Conservation (phyloP, 2,329 filamentous ascomycete species). For the Neofusicoccum sp. region DNA sequence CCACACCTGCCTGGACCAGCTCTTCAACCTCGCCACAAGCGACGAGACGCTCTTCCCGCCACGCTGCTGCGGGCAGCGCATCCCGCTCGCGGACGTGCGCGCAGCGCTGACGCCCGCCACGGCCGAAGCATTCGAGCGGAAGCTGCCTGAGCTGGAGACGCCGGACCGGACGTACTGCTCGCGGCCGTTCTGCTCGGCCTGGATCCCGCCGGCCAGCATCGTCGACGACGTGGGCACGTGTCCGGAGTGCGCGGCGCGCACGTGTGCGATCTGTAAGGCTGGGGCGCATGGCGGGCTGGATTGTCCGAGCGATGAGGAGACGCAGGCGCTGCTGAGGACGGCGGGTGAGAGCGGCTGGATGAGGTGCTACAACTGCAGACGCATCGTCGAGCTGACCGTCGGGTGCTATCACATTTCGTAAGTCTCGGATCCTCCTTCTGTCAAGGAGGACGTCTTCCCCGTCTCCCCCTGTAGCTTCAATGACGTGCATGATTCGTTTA, state of each 20-base stretch:
- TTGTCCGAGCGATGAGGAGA: slow-evolving; percentile 10
- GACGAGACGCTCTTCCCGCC: slow-evolving; percentile 27
- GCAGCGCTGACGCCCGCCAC: not conserved
- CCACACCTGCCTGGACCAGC: not conserved
- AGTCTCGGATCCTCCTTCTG: slow-evolving; percentile 28
- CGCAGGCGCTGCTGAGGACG: slow-evolving; percentile 55
- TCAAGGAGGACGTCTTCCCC: not conserved
- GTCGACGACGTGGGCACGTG: not conserved
- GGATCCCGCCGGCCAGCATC: slow-evolving; percentile 8
- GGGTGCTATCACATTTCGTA: slow-evolving; percentile 67
- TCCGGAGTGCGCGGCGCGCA: not conserved
- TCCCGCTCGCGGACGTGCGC: slow-evolving; percentile 21
- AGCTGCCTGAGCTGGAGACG: slow-evolving; percentile 23
- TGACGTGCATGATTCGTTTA: too few species aligned
- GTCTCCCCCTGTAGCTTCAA: too few species aligned
- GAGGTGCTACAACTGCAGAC: slow-evolving; percentile 63
- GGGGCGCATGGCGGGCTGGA: not conserved
- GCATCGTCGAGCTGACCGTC: slow-evolving; percentile 60
- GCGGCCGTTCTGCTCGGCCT: not conserved
- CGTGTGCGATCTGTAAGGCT: slow-evolving; percentile 17
- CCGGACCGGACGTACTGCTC: slow-evolving; percentile 22
- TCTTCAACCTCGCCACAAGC: slow-evolving; percentile 13
- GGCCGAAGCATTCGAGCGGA: slow-evolving; percentile 21
- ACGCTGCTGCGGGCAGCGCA: slow-evolving; percentile 23
- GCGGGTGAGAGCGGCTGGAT: slow-evolving; percentile 63